Evolutionary conservation across 371 early-diverging fungal genomes (phyloP).

Genomic region (Zychaea mexicana): DNA sequence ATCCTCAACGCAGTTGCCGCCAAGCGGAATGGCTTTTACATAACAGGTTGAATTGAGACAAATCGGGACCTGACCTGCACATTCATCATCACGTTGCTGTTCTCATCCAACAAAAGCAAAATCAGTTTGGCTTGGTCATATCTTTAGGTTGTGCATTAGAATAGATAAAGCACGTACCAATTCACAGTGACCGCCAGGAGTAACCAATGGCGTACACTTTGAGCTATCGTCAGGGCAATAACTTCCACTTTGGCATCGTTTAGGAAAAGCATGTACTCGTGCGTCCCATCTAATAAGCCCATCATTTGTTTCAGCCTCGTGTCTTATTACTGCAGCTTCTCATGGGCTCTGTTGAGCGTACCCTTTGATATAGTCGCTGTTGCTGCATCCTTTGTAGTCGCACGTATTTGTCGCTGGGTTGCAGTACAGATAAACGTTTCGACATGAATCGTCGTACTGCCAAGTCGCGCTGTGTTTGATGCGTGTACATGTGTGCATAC

Average conservation of each 20-base stretch:
- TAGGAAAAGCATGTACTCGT: slow-evolving; percentile 26
- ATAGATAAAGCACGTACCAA: slow-evolving; percentile 13
- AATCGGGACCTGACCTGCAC: slow-evolving; percentile 31
- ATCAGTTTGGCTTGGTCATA: neutral
- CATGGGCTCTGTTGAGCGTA: too few relatives aligned
- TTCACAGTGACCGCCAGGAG: slow-evolving; percentile 36
- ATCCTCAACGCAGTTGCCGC: slow-evolving; percentile 40
- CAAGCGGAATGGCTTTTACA: slow-evolving; percentile 40
- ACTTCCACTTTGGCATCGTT: slow-evolving; percentile 27
- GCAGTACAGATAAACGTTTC: slow-evolving; percentile 40
- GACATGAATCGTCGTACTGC: slow-evolving; percentile 46
- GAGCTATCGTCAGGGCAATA: slow-evolving; percentile 49
- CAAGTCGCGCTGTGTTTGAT: slow-evolving; percentile 21
- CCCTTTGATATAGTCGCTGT: slow-evolving; percentile 45
- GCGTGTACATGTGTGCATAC: neutral
- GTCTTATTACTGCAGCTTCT: too few relatives aligned
- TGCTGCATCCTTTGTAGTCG: slow-evolving; percentile 44
- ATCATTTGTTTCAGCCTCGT: neutral
- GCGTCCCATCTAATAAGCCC: slow-evolving; percentile 30
- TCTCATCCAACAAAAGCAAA: neutral
- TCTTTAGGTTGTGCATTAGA: neutral
- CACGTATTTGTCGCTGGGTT: slow-evolving; percentile 34
- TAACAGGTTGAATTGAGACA: slow-evolving; percentile 44
- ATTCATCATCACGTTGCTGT: slow-evolving; percentile 50
- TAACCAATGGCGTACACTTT: slow-evolving; percentile 24